Evolutionary conservation across 495 filamentous ascomycete genomes (phyloP), one percentile per base, ranked within the genome.

Genomic region (Patellaria atrata): DNA sequence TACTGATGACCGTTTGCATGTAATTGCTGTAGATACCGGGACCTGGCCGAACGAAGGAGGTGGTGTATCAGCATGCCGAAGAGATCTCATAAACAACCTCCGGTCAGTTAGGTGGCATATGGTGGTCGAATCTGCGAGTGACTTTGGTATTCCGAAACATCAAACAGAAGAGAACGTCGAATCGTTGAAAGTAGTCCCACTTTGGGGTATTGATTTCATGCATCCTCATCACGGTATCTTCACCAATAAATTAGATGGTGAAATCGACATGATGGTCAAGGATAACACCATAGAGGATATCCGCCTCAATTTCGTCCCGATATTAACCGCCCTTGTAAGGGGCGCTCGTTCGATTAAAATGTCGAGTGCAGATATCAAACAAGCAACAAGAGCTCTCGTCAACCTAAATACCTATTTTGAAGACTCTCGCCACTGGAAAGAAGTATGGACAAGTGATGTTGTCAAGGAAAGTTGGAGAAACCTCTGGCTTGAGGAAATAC

Each of bases 11-110:
- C 61, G 54, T 4, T 60, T 78, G 10, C 72, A 75, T 40, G 70
- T 78, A 33, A 61, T 78, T 43, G 71, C 72, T 27, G 64, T 69
- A 9, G 73, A 78, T 47, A 75, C 60, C 22, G 70, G 70, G 10
- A 75, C 71, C 20, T 78, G 73, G 73, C 73, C 73, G 0, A 74
- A 75, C 33, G 68, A 75, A 44, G 70, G 68, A 33, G 73, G 73
- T 37, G 73, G 73, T 47, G 72, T 78, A 12, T 76, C 72, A 27
- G 71, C 70, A 18, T 78, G 73, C 55, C 68, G 73, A n/a, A 59
- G 73, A 34, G 73, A 78, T 42, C 63, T 78, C 59, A 71, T 78
- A 53, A 74, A 77, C 47, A 67, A 68, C 16, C 61, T 75, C 35
- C 53, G 57, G 16, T 70, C 68, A 1, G 71, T 78, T 37, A 67